phyloP scores from a whole-genome alignment of 1,139 yeast genomes.

The Petasospora fabianii region DNA sequence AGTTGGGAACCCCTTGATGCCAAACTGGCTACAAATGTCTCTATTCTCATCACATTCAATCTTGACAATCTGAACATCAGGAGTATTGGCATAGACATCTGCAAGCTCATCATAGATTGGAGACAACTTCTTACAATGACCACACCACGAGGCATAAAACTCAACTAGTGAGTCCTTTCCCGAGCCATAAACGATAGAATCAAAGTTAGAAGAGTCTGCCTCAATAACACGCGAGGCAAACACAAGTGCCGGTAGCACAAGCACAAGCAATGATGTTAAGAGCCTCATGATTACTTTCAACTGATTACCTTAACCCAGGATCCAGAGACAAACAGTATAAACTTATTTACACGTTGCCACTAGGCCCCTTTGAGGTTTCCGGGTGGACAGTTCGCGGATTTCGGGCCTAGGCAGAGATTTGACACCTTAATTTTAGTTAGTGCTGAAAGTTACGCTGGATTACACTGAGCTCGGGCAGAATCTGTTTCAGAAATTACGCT shows the following conservation, averaged over 20 bases:
- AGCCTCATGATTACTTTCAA: conserved; percentile 2
- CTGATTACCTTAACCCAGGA: too few relatives aligned
- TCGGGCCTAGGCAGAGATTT: not conserved
- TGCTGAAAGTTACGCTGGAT: too few relatives aligned
- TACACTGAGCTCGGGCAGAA: too few relatives aligned
- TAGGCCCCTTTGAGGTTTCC: not conserved
- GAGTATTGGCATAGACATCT: conserved; percentile 44
- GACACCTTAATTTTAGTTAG: too few relatives aligned
- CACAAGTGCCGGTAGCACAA: conserved; percentile 27
- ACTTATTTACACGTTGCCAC: not conserved
- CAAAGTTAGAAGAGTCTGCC: conserved; percentile 47
- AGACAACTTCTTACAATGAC: conserved; percentile 93
- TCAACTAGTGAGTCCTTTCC: conserved; percentile 67
- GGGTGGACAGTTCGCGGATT: conserved; percentile 1
- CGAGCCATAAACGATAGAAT: conserved; percentile 48
- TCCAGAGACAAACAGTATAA: too few relatives aligned
- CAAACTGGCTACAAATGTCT: conserved; percentile 71
- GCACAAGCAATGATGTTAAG: not conserved
- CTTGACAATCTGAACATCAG: conserved; percentile 73
- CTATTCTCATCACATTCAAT: conserved; percentile 89
- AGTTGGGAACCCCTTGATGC: conserved; percentile 91
- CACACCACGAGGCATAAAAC: conserved; percentile 99
- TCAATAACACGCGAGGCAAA: conserved; percentile 35
- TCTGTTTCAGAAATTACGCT: too few relatives aligned
- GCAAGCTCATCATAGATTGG: conserved; percentile 89